Percentiles rank a stretch among this genome's conserved stretches.
These are phyloP conservation scores for Backusella circina DNA, from an alignment of 192 early-diverging fungal species.

Conservation along the genomic window DNA sequence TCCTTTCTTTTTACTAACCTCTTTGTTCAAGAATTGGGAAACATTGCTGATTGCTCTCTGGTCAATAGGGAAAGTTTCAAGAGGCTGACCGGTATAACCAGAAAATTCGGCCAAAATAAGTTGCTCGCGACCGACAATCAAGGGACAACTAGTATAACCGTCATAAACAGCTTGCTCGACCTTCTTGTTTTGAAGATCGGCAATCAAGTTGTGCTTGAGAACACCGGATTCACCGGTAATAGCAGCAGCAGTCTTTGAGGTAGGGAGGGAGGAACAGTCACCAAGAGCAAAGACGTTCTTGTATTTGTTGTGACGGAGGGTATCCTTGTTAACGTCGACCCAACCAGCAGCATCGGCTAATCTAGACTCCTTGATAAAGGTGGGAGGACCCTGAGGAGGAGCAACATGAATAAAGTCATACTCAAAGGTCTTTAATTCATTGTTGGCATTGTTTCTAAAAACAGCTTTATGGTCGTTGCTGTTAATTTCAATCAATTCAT, in stretches of 20 bases:
- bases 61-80: constrained; percentile 84
- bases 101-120: constrained; percentile 87
- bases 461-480: constrained; percentile 64
- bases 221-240: constrained; percentile 77
- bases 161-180: constrained; percentile 59
- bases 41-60: constrained; percentile 68
- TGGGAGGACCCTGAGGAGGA: constrained; percentile 77
- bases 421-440: constrained; percentile 50
- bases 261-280: constrained; percentile 81
- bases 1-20: constrained; percentile 30
- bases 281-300: constrained; percentile 78
- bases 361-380: constrained; percentile 68
- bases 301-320: constrained; percentile 76
- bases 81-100: constrained; percentile 65
- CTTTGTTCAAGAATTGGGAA: constrained; percentile 72
- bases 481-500: constrained; percentile 68
- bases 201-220: constrained; percentile 70
- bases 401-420: constrained; percentile 87
- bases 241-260: constrained; percentile 90
- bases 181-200: constrained; percentile 48
- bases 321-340: constrained; percentile 78
- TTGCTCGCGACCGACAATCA: constrained; percentile 77
- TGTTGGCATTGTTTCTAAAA: constrained; percentile 62
- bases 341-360: constrained; percentile 77
- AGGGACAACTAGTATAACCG: constrained; percentile 83